phyloP scores from a whole-genome alignment of 208 protist species.

The Porcisia hertigi region DNA sequence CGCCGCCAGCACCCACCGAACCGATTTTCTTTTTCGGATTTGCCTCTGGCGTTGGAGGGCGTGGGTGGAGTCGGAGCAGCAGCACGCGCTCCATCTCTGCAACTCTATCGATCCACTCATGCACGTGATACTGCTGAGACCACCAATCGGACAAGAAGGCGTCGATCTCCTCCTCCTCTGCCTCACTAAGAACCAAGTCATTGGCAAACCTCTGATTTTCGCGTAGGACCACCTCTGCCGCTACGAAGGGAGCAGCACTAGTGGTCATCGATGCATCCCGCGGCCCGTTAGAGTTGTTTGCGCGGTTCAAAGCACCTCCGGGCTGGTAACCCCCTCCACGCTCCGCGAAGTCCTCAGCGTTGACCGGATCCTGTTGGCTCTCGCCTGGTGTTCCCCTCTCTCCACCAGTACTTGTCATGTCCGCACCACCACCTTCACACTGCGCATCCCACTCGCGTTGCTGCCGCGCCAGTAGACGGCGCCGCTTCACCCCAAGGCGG shows the following conservation, averaged over 20 bases:
- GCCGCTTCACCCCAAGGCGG: constrained; percentile 58
- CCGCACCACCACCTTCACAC: neutral
- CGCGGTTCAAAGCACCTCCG: neutral
- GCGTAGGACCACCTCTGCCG: neutral
- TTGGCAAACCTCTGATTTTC: constrained; percentile 21
- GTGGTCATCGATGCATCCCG: neutral
- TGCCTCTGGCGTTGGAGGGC: constrained; percentile 32
- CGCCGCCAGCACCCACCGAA: constrained; percentile 19
- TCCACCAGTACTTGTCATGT: neutral
- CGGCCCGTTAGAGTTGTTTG: neutral
- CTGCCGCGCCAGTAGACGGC: constrained; percentile 42
- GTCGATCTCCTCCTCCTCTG: constrained; percentile 64
- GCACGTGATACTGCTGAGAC: constrained; percentile 45
- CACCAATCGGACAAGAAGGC: constrained; percentile 66
- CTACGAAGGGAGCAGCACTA: neutral
- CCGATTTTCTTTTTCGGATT: constrained; percentile 68
- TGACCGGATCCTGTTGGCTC: constrained; percentile 16
- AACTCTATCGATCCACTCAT: constrained; percentile 50
- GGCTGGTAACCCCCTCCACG: neutral
- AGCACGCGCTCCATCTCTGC: constrained; percentile 85
- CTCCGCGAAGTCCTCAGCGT: neutral
- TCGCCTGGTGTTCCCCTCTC: constrained; percentile 6
- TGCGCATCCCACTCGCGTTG: constrained; percentile 29
- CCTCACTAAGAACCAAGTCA: constrained; percentile 47
- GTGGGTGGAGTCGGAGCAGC: constrained; percentile 52